A percentile compares a stretch with the other conserved stretches of the same genome.
phyloP scores from a whole-genome alignment of 352 stramenopile genomes.

The Lagenidium sp. region DNA sequence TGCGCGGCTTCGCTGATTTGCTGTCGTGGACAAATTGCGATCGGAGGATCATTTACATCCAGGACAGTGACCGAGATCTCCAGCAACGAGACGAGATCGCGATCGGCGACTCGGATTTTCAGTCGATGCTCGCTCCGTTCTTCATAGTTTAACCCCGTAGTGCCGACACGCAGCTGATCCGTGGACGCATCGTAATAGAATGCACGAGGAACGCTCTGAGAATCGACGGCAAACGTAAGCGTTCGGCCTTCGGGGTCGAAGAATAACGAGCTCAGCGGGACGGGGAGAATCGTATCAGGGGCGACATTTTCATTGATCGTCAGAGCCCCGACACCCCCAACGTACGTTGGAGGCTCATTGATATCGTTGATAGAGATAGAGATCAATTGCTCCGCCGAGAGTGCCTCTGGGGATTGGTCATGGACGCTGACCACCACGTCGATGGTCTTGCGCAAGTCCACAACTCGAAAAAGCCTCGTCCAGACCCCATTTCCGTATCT shows the following conservation, averaged over 20 bases:
- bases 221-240: conserved; percentile 14
- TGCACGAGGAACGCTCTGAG: conserved; percentile 20
- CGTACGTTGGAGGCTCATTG: conserved; percentile 12
- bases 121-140: conserved; percentile 4
- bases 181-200: conserved; percentile 37
- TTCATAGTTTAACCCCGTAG: conserved; percentile 27
- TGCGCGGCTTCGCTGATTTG: conserved; percentile 16
- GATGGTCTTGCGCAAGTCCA: conserved; percentile 27
- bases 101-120: conserved; percentile 9
- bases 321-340: neutral
- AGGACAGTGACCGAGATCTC: conserved; percentile 7
- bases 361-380: conserved; percentile 9
- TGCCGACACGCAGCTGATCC: conserved; percentile 23
- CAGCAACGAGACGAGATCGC: conserved; percentile 2
- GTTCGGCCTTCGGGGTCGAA: conserved; percentile 12
- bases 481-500: conserved; percentile 18
- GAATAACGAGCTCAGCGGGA: conserved; percentile 5
- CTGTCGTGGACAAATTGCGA: conserved; percentile 5
- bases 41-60: conserved; percentile 19
- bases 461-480: conserved; percentile 23
- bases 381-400: conserved; percentile 9
- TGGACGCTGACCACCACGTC: conserved; percentile 21
- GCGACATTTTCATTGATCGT: conserved; percentile 9
- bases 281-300: conserved; percentile 3
- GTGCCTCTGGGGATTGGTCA: conserved; percentile 19